Evolutionary conservation across 768 basidiomycete genomes (phyloP).

Genomic region (Russula abietina): DNA sequence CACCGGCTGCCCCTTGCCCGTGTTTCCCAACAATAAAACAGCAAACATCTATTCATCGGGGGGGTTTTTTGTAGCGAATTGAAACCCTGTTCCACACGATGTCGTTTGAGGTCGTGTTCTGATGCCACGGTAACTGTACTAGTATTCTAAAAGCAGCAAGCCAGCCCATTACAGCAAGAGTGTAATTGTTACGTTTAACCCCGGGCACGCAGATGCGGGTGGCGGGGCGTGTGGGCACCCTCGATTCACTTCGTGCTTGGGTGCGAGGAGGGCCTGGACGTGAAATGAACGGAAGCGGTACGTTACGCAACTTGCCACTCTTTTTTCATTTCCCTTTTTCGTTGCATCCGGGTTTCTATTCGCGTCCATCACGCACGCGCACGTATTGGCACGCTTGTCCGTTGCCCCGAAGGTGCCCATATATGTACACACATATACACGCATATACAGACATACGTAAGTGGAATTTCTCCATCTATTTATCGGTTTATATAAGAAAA

Average conservation of each 20-base stretch:
- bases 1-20: conserved; percentile 1
- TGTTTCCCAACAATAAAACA: neutral
- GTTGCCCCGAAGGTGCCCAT: neutral
- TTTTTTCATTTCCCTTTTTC: neutral
- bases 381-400: neutral
- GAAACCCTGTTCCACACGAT: neutral
- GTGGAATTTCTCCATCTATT: neutral
- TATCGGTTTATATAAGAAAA: too few species aligned
- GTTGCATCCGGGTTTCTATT: neutral
- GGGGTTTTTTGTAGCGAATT: neutral
- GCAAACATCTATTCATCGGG: neutral
- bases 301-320: neutral
- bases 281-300: neutral
- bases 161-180: neutral
- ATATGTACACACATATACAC: neutral
- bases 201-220: neutral
- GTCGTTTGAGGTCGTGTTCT: neutral
- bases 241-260: neutral
- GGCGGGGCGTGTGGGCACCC: neutral
- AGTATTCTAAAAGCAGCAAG: neutral
- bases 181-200: conserved; percentile 12
- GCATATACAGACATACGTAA: neutral
- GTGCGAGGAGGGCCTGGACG: neutral
- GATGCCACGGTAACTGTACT: neutral
- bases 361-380: too few species aligned